Percentiles rank a stretch among this genome's conserved stretches.
phyloP scores from a whole-genome alignment of 2,329 filamentous ascomycete genomes.

The Hypoxylon sp. region DNA sequence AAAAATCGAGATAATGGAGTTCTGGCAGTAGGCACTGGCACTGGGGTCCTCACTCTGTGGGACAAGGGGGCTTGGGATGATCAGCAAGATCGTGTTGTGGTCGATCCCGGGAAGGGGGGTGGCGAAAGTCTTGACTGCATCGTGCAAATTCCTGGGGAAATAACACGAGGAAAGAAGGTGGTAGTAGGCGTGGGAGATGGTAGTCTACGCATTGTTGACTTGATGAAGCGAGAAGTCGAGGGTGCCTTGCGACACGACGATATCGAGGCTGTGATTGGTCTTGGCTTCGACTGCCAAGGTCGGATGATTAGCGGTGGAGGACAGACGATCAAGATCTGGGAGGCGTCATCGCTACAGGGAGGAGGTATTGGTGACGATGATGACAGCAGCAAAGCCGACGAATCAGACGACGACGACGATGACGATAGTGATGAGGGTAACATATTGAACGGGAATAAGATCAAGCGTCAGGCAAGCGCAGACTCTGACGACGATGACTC shows the following conservation, averaged over 20 bases:
- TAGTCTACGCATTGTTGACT: constrained; percentile 80
- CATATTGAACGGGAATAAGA: constrained; percentile 59
- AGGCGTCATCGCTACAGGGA: constrained; percentile 73
- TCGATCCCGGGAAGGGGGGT: constrained; percentile 74
- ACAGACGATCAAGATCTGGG: constrained; percentile 90
- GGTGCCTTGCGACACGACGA: constrained; percentile 83
- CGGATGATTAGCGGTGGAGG: constrained; percentile 93
- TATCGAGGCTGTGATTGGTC: constrained; percentile 83
- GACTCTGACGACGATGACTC: constrained; percentile 62
- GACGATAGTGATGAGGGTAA: constrained; percentile 66
- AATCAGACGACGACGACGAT: constrained; percentile 60
- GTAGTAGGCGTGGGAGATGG: constrained; percentile 88
- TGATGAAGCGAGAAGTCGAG: constrained; percentile 80
- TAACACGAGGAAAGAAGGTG: constrained; percentile 80
- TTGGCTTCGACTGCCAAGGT: constrained; percentile 88
- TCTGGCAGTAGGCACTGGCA: constrained; percentile 80
- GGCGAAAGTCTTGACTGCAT: constrained; percentile 88
- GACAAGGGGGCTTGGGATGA: constrained; percentile 96
- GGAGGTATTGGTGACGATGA: constrained; percentile 63
- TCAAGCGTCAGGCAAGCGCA: constrained; percentile 58
- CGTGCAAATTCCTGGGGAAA: constrained; percentile 76
- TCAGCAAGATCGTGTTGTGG: constrained; percentile 88
- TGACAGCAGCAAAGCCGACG: constrained; percentile 63
- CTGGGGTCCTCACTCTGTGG: constrained; percentile 91
- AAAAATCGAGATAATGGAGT: constrained; percentile 78